Percentiles rank a stretch among this genome's conserved stretches.
phyloP scores from a whole-genome alignment of 495 filamentous ascomycete species.

The Penicillium lividum region DNA sequence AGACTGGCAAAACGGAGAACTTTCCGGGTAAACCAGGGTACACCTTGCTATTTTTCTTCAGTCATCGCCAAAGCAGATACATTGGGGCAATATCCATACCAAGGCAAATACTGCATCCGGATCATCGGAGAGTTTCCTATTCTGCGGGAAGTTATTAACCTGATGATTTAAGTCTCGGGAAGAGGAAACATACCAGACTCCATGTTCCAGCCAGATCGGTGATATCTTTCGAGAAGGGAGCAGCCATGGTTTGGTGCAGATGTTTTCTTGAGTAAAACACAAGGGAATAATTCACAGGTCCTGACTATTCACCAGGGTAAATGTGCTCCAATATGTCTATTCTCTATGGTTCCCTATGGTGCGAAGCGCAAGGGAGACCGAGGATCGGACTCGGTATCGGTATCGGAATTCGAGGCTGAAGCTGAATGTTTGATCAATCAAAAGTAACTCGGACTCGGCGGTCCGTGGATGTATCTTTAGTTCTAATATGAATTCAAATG shows the following conservation, averaged over 20 bases:
- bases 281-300: not conserved
- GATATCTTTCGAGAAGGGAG: constrained; percentile 1
- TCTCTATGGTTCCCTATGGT: not conserved
- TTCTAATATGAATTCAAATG: not conserved
- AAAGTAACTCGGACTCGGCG: constrained; percentile 3
- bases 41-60: constrained; percentile 21
- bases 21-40: constrained; percentile 22
- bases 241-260: constrained; percentile 14
- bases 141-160: constrained; percentile 5
- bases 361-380: not conserved
- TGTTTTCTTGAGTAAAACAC: not conserved
- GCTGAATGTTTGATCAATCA: not conserved
- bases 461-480: not conserved
- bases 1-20: constrained; percentile 17
- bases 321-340: not conserved
- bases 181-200: constrained; percentile 15
- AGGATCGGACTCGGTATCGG: constrained; percentile 23
- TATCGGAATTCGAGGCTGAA: constrained; percentile 12
- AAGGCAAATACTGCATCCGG: constrained; percentile 20
- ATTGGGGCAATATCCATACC: constrained; percentile 8
- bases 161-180: not conserved
- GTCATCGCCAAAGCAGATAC: not conserved
- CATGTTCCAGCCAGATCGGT: constrained; percentile 19
- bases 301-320: not conserved
- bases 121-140: constrained; percentile 24